phyloP scores from a whole-genome alignment of 2,329 filamentous ascomycete species.

The Apiospora malaysiana region DNA sequence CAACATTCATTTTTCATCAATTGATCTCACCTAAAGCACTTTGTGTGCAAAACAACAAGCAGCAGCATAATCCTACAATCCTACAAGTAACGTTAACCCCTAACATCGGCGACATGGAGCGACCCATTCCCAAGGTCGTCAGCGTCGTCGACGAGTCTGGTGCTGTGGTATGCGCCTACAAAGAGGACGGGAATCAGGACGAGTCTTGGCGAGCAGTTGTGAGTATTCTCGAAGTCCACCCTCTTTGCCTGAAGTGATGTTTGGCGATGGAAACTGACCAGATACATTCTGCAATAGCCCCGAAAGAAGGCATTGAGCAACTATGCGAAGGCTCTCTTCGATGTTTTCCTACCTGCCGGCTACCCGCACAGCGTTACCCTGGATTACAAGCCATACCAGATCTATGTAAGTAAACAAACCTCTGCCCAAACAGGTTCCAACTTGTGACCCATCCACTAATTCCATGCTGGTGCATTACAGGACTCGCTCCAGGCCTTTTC shows the following conservation, averaged over 20 bases:
- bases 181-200: slow-evolving; percentile 52
- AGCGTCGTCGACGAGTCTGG: slow-evolving; percentile 36
- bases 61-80: background rate
- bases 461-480: slow-evolving; percentile 26
- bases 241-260: background rate
- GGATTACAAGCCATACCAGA: slow-evolving; percentile 80
- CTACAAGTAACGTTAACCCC: background rate
- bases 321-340: slow-evolving; percentile 52
- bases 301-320: slow-evolving; percentile 31
- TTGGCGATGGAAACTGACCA: background rate
- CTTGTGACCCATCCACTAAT: background rate
- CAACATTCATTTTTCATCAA: background rate
- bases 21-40: background rate
- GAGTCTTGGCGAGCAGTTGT: slow-evolving; percentile 45
- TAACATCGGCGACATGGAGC: background rate
- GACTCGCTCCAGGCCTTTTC: slow-evolving; percentile 87
- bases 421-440: background rate
- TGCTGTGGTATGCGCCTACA: slow-evolving; percentile 52
- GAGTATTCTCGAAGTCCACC: background rate
- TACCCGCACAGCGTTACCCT: slow-evolving; percentile 85
- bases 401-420: slow-evolving; percentile 44
- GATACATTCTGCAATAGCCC: background rate
- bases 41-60: background rate
- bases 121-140: slow-evolving; percentile 29
- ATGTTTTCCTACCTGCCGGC: slow-evolving; percentile 85